Evolutionary conservation across 768 basidiomycete species (phyloP), one percentile per base, ranked within the genome.

Genomic region (Macrolepiota fuliginosa): DNA sequence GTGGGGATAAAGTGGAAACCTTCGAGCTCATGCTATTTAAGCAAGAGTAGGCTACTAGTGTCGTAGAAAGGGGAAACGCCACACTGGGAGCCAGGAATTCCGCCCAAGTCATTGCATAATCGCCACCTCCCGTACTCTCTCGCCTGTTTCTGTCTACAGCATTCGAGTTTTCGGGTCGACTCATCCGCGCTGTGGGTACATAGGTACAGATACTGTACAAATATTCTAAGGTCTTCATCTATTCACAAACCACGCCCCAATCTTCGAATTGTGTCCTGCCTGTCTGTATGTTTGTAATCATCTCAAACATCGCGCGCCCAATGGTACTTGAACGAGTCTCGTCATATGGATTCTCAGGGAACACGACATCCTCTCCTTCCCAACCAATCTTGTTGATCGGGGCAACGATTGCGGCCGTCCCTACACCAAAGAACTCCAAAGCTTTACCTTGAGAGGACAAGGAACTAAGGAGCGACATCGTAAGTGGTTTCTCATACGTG

Each of bases 361-460:
- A 70, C 3, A 73, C 63, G 35, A 88, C 67, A 37, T 84, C 83
- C 49, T 69, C 66, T 0, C 75, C 75, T 56, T 74, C 68, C 56
- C 79, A 84, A 13, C 83, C 80, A 68, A 94, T 88, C 42, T 79
- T 79, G 24, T 83, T 80, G 1, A 89, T 78, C 10, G 86, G 81
- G 0, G 81, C 85, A 40, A 94, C 83, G 51, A 91, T 79, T 13
- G 84, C 90, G 1, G 90, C 92, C 0, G 88, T 91, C 10, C 94
- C 94, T 3, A 89, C 83, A 12, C 87, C 85, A 65, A 97, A 91
- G 4, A 85, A 79, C 74, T 96, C 95, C 17, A 85, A 70, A 11
- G 96, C 74, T 9, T 73, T 77, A 15, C 87, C 90, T 19, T 83
- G 73, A 29, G 77, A 70, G 6, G 79, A 73, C 69, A 67, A 83